phyloP scores from a whole-genome alignment of 148 eudicot genomes.

The Chenopodium suecicum region DNA sequence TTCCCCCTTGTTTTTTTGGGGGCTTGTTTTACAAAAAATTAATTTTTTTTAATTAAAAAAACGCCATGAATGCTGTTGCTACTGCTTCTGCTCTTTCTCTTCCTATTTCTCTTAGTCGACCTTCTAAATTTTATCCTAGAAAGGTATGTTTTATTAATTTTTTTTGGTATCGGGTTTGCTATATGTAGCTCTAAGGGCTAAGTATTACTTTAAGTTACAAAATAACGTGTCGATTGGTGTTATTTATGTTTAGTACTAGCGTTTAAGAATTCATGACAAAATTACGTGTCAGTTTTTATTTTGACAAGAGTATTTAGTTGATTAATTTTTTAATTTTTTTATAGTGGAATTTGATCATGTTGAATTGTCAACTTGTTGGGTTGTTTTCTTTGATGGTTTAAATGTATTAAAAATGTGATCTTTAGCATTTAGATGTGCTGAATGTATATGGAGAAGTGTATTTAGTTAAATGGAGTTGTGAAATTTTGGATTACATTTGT shows the following conservation, averaged over 20 bases:
- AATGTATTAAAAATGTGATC: neutral
- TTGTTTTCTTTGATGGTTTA: neutral
- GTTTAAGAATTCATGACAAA: neutral
- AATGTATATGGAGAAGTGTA: neutral
- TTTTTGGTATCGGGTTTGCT: neutral
- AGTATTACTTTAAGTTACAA: too few species aligned
- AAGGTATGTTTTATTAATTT: slow-evolving; percentile 34
- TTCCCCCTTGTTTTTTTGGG: slow-evolving; percentile 7
- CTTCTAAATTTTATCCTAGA: slow-evolving; percentile 42
- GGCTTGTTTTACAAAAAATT: neutral
- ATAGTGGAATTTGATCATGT: slow-evolving; percentile 6
- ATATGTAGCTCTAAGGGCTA: neutral
- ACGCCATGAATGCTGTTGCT: slow-evolving; percentile 58
- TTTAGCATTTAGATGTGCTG: neutral
- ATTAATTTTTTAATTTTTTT: neutral
- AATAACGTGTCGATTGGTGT: neutral
- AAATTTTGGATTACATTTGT: neutral
- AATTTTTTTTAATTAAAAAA: neutral
- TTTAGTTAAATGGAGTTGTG: neutral
- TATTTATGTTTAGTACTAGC: too few species aligned
- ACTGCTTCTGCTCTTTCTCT: slow-evolving; percentile 67
- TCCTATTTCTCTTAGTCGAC: slow-evolving; percentile 50
- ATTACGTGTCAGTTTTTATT: too few species aligned
- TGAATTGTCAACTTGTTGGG: neutral
- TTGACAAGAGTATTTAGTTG: neutral